These are phyloP conservation scores for Gryganskiella cystojenkinii DNA, from an alignment of 192 early-diverging fungal genomes.

Conservation along the genomic window DNA sequence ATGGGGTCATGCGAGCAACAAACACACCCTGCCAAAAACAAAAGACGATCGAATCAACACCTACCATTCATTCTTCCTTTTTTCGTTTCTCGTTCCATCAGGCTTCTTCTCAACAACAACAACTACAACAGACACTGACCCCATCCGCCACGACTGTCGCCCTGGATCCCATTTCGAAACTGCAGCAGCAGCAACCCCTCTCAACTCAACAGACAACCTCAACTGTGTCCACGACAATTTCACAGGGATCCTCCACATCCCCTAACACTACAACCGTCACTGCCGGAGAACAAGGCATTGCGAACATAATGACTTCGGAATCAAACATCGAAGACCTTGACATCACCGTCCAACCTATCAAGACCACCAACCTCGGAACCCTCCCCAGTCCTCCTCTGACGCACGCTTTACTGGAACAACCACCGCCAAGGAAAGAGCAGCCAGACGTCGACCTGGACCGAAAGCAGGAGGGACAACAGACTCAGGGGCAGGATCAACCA, in stretches of 20 bases:
- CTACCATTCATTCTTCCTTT: not conserved
- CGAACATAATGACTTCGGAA: slow-evolving; percentile 26
- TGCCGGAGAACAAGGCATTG: too few species aligned
- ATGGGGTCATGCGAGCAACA: too few species aligned
- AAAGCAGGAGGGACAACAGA: too few species aligned
- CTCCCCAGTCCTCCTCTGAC: slow-evolving; percentile 3
- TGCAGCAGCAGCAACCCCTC: slow-evolving; percentile 15
- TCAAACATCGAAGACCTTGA: slow-evolving; percentile 12
- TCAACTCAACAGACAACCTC: slow-evolving; percentile 3
- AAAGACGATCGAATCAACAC: not conserved
- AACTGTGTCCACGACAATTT: slow-evolving; percentile 11
- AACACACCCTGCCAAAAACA: not conserved
- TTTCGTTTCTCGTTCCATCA: not conserved
- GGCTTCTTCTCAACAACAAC: not conserved
- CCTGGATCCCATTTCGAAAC: not conserved
- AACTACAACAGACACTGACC: slow-evolving; percentile 15
- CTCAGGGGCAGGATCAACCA: too few species aligned
- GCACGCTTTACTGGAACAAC: not conserved
- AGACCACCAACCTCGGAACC: not conserved
- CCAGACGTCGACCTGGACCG: too few species aligned
- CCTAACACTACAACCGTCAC: not conserved
- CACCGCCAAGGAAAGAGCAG: not conserved
- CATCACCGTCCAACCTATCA: not conserved
- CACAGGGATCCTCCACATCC: slow-evolving; percentile 12
- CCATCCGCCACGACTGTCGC: slow-evolving; percentile 11